These are phyloP conservation scores for Pichia norvegensis DNA, from an alignment of 1,139 yeast species.

Conservation along the genomic window DNA sequence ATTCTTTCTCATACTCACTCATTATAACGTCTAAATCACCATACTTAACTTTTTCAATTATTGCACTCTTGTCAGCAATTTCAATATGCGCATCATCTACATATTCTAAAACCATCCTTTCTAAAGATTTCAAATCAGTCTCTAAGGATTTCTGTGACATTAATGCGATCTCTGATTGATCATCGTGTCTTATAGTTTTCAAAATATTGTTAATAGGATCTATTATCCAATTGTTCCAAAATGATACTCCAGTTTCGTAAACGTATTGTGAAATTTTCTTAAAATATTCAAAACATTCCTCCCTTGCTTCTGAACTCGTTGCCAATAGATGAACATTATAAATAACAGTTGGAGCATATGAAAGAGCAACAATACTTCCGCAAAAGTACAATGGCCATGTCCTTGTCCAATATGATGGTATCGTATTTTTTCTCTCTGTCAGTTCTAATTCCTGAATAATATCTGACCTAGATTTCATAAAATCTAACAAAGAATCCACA, in stretches of 20 bases:
- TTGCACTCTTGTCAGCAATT: constrained; percentile 13
- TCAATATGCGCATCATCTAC: constrained; percentile 35
- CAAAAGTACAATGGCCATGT: constrained; percentile 59
- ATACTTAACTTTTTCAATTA: constrained; percentile 16
- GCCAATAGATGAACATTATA: constrained; percentile 6
- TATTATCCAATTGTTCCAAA: constrained; percentile 75
- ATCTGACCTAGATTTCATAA: background rate
- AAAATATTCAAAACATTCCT: constrained; percentile 2
- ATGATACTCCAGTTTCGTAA: constrained; percentile 56
- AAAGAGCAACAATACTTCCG: constrained; percentile 45
- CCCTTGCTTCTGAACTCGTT: constrained; percentile 2
- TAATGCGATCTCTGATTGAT: constrained; percentile 59
- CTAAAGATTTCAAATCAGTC: constrained; percentile 73
- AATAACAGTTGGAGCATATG: constrained; percentile 17
- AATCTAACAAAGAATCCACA: constrained; percentile 1
- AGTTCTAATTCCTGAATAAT: background rate
- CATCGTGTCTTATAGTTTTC: constrained; percentile 76
- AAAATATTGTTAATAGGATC: constrained; percentile 70
- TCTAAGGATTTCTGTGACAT: constrained; percentile 72
- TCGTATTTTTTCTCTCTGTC: constrained; percentile 19
- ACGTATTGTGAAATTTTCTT: constrained; percentile 34
- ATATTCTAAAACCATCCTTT: constrained; percentile 80
- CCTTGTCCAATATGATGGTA: constrained; percentile 46
- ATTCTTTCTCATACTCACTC: constrained; percentile 70
- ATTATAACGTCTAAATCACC: constrained; percentile 56